Evolutionary conservation across 352 stramenopile species (phyloP), one percentile per base, ranked within the genome.

Genomic region (Phytopythium helicoides): DNA sequence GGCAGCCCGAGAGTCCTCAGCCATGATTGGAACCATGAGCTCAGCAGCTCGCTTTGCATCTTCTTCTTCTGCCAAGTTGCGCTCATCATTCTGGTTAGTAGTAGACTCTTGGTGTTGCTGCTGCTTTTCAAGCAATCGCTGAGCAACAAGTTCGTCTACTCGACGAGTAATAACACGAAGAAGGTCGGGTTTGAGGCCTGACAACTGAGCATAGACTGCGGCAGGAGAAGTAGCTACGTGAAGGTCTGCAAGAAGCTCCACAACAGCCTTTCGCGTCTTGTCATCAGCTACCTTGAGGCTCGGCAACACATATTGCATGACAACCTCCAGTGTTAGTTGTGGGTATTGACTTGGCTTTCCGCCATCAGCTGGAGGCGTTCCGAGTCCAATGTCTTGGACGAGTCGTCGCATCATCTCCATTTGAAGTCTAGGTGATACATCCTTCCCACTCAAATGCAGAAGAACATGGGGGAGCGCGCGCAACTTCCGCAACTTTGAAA

Each of bases 221-320:
- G 14, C 48, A 41, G 46, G 74, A 61, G 44, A 69, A 6, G 18
- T 39, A n/a, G 44, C 21, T 38, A 73, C 51, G 26, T 89, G 75
- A 18, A 90, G 46, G 16, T 81, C 67, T 18, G 83, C 81, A 14
- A 88, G 83, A 41, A 93, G 58, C 40, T 93, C 83, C 9, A 89
- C 64, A 0, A 78, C 76, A 25, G 69, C 62, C 51, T 86, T 87
- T 25, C 83, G 66, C 0, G 83, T 90, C 57, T 93, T 93, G 42
- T 89, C 81, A 37, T 93, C 81, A 0, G 75, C 75, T 47, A 87
- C 82, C 52, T 86, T 84, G 0, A 93, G 58, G n/a, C 76, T 81
- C 31, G 81, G 77, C 14, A 81, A 51, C 7, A 84, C 74, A 31
- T 88, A 89, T n/a, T 83, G 58, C 58, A 93, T 76, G 25, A 87